Conservation (phyloP, 106 monocot genomes). For the Apostasia ramifera region DNA sequence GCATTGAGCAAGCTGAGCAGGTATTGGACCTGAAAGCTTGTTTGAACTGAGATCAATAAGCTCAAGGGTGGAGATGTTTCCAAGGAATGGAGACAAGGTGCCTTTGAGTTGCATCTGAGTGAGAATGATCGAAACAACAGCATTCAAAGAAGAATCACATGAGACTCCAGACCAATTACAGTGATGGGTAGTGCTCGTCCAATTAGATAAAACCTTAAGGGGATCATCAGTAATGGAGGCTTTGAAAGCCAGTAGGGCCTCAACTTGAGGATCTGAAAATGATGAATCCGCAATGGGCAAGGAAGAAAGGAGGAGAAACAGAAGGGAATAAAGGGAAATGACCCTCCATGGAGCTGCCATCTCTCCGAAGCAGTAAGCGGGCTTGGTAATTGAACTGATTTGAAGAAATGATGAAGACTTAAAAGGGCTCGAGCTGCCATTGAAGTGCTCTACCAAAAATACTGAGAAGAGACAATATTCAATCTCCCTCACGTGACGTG, state of each 20-base stretch:
- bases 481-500: too few relatives aligned
- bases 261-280: slow-evolving; percentile 2
- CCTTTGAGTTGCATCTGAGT: slow-evolving; percentile 29
- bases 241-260: slow-evolving; percentile 8
- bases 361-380: neutral
- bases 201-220: slow-evolving; percentile 10
- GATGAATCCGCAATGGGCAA: slow-evolving; percentile 1
- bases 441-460: neutral
- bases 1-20: slow-evolving; percentile 47
- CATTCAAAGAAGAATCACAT: slow-evolving; percentile 38
- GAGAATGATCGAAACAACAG: slow-evolving; percentile 33
- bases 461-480: neutral
- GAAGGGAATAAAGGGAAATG: neutral
- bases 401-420: neutral
- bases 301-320: slow-evolving; percentile 7
- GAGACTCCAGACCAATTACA: slow-evolving; percentile 73
- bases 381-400: neutral
- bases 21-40: slow-evolving; percentile 46
- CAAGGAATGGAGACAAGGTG: slow-evolving; percentile 47
- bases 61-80: slow-evolving; percentile 65
- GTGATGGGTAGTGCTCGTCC: slow-evolving; percentile 30
- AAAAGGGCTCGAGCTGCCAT: neutral
- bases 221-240: slow-evolving; percentile 6
- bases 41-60: slow-evolving; percentile 48
- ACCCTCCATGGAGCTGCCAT: slow-evolving; percentile 3